phyloP scores from a whole-genome alignment of 2,329 filamentous ascomycete species.

The Monilinia fructicola region DNA sequence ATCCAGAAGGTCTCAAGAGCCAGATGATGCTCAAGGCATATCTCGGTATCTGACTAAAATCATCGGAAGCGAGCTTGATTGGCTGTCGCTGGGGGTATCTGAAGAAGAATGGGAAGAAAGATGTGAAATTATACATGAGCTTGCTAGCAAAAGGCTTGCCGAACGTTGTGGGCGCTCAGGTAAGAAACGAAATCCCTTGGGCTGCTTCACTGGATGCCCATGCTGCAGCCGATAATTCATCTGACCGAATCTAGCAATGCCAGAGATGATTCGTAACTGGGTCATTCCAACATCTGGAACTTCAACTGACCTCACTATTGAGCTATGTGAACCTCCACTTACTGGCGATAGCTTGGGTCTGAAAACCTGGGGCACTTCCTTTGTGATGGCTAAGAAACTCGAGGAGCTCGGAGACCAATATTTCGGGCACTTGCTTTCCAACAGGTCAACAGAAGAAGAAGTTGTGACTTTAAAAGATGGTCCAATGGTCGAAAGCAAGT shows the following conservation, averaged over 20 bases:
- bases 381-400: conserved; percentile 76
- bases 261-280: conserved; percentile 61
- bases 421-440: conserved; percentile 42
- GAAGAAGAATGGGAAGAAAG: conserved; percentile 44
- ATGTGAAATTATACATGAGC: conserved; percentile 71
- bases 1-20: conserved; percentile 40
- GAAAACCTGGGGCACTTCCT: conserved; percentile 95
- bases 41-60: conserved; percentile 68
- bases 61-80: conserved; percentile 64
- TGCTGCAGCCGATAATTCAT: not conserved
- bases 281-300: conserved; percentile 49
- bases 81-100: conserved; percentile 52
- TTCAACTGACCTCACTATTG: conserved; percentile 55
- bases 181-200: conserved; percentile 40
- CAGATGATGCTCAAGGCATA: conserved; percentile 50
- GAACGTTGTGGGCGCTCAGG: conserved; percentile 80
- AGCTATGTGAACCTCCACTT: conserved; percentile 80
- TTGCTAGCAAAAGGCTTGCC: conserved; percentile 75
- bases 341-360: conserved; percentile 85
- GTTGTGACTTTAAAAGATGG: not conserved
- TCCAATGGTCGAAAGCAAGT: not conserved
- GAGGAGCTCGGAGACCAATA: conserved; percentile 42
- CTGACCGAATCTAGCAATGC: conserved; percentile 51
- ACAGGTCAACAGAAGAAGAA: conserved; percentile 10
- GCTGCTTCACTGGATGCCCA: not conserved